phyloP scores from a whole-genome alignment of 805 yeast genomes.

The Brettanomyces nanus region DNA sequence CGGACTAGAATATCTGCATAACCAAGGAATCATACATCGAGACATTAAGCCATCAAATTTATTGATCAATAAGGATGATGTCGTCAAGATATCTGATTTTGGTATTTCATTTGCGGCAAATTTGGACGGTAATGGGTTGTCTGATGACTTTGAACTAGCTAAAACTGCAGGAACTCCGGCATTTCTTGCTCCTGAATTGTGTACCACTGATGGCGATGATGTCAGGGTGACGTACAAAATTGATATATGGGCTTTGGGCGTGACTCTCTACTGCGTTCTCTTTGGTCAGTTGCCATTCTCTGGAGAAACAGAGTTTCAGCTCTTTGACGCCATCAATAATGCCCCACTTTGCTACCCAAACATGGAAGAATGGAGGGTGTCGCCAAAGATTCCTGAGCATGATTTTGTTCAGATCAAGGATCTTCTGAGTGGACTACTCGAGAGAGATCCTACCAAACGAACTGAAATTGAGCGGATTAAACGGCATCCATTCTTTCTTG shows the following conservation, averaged over 20 bases:
- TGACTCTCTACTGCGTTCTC: slow-evolving; percentile 77
- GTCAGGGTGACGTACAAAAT: slow-evolving; percentile 70
- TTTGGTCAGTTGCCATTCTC: slow-evolving; percentile 88
- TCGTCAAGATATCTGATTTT: slow-evolving; percentile 91
- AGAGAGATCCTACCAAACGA: slow-evolving; percentile 62
- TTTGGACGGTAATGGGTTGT: slow-evolving; percentile 44
- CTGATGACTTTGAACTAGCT: slow-evolving; percentile 71
- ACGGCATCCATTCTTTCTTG: slow-evolving; percentile 55
- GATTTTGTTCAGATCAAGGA: slow-evolving; percentile 42
- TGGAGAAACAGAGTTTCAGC: slow-evolving; percentile 77
- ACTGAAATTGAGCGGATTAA: slow-evolving; percentile 67
- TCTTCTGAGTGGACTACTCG: slow-evolving; percentile 50
- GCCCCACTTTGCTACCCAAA: slow-evolving; percentile 53
- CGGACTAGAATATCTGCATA: slow-evolving; percentile 86
- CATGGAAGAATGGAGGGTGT: slow-evolving; percentile 21
- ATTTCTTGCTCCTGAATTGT: slow-evolving; percentile 89
- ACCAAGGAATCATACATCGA: slow-evolving; percentile 86
- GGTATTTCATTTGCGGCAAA: slow-evolving; percentile 77
- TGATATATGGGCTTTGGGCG: slow-evolving; percentile 97
- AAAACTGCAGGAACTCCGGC: slow-evolving; percentile 98
- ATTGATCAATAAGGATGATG: slow-evolving; percentile 57
- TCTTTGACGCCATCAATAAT: slow-evolving; percentile 74
- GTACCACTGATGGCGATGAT: slow-evolving; percentile 45
- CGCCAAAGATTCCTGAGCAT: slow-evolving; percentile 13
- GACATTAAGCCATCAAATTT: slow-evolving; percentile 74